Percentiles rank a stretch among this genome's conserved stretches.
These are phyloP conservation scores for Sarocladiaceae sp. DNA, from an alignment of 2,329 filamentous ascomycete species.

Conservation along the genomic window DNA sequence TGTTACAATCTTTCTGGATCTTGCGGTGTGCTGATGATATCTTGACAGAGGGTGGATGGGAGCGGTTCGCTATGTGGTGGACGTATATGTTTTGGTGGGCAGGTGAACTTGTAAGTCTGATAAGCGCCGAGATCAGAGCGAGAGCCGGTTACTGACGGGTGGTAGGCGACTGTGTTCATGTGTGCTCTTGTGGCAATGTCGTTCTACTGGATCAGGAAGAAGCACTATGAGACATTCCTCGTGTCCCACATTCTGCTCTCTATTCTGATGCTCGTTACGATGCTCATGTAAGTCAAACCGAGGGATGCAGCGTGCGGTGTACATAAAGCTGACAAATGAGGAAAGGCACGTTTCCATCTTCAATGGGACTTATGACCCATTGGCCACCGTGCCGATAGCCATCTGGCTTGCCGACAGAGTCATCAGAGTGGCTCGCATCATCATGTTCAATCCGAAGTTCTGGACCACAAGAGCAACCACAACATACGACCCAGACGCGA, in stretches of 20 bases:
- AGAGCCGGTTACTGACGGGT: not conserved
- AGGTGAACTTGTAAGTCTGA: slow-evolving; percentile 37
- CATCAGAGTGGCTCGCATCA: slow-evolving; percentile 37
- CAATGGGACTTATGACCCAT: slow-evolving; percentile 39
- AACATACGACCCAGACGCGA: slow-evolving; percentile 30
- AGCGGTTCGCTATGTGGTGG: slow-evolving; percentile 31
- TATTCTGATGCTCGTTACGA: slow-evolving; percentile 41
- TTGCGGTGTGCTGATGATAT: slow-evolving; percentile 2
- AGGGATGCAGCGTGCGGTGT: too few relatives aligned
- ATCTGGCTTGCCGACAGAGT: slow-evolving; percentile 48
- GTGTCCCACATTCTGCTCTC: slow-evolving; percentile 48
- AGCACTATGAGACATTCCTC: slow-evolving; percentile 49
- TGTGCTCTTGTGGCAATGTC: slow-evolving; percentile 42
- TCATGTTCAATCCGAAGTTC: slow-evolving; percentile 33
- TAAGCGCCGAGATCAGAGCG: too few relatives aligned
- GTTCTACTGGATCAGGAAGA: slow-evolving; percentile 45
- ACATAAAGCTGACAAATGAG: slow-evolving; percentile 7
- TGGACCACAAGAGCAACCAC: slow-evolving; percentile 31
- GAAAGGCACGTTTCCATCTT: slow-evolving; percentile 49
- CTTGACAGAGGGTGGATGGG: slow-evolving; percentile 34
- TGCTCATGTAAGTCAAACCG: slow-evolving; percentile 44
- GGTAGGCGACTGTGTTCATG: slow-evolving; percentile 39
- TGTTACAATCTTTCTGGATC: too few relatives aligned
- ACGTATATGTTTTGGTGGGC: slow-evolving; percentile 44
- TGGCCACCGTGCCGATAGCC: slow-evolving; percentile 44